phyloP scores from a whole-genome alignment of 2,329 filamentous ascomycete species.

The Metarhizium guizhouense region DNA sequence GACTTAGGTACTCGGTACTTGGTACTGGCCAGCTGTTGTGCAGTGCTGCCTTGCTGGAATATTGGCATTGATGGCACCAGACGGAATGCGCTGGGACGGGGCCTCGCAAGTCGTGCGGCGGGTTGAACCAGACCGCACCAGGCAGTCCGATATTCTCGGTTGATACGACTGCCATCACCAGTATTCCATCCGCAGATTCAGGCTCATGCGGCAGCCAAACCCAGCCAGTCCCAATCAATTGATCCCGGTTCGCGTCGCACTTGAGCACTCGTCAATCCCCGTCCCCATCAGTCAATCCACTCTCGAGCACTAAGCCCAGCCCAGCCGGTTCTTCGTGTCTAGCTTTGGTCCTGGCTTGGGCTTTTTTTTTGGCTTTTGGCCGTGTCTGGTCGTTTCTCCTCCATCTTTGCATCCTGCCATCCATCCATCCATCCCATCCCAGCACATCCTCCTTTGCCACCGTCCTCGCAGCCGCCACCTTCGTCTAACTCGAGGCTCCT shows the following conservation, averaged over 20 bases:
- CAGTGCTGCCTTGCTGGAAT: too few species aligned
- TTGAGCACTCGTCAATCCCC: background rate
- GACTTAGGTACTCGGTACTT: too few species aligned
- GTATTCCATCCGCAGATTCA: too few species aligned
- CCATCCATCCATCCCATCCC: background rate
- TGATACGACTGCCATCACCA: too few species aligned
- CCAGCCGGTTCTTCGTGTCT: background rate
- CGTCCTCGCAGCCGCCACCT: slow-evolving; percentile 1
- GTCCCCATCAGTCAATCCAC: background rate
- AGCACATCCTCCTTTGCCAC: slow-evolving; percentile 4
- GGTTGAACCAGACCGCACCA: too few species aligned
- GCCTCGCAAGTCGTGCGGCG: too few species aligned
- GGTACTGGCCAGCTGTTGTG: too few species aligned
- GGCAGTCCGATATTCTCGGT: too few species aligned
- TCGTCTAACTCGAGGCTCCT: background rate
- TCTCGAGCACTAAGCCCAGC: background rate
- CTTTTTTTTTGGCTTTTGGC: background rate
- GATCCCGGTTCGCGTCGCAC: background rate
- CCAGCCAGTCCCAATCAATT: background rate
- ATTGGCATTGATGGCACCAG: too few species aligned
- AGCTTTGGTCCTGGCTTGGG: background rate
- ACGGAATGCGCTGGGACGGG: too few species aligned
- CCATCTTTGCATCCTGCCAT: background rate
- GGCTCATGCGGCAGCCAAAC: too few species aligned
- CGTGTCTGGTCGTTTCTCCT: background rate